Percentiles rank a stretch among this genome's conserved stretches.
phyloP scores from a whole-genome alignment of 2,329 filamentous ascomycete genomes.

The Aspergillus hiratsukae region DNA sequence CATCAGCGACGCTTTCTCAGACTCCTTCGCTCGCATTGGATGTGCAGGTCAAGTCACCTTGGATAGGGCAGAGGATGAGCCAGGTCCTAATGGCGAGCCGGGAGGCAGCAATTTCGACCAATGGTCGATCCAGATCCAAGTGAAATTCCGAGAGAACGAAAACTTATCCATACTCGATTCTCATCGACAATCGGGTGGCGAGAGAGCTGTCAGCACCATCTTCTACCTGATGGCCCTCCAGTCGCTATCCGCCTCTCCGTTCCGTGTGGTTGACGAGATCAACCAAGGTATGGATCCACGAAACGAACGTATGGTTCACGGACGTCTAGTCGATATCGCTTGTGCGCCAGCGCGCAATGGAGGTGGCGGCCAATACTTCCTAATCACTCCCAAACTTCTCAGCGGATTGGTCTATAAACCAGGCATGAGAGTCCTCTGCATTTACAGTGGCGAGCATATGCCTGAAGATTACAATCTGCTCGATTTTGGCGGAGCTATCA shows the following conservation, averaged over 20 bases:
- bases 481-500: conserved; percentile 35
- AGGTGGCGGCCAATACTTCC: conserved; percentile 73
- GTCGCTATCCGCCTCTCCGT: conserved; percentile 85
- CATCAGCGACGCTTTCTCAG: conserved; percentile 86
- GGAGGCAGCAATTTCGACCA: conserved; percentile 74
- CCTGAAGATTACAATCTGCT: conserved; percentile 35
- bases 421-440: conserved; percentile 90
- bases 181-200: conserved; percentile 92
- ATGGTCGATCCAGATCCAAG: conserved; percentile 90
- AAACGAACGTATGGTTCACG: conserved; percentile 97
- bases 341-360: conserved; percentile 55
- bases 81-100: conserved; percentile 26
- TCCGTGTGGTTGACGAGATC: conserved; percentile 98
- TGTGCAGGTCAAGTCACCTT: conserved; percentile 88
- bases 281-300: conserved; percentile 99
- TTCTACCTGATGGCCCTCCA: conserved; percentile 99
- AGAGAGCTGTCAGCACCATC: conserved; percentile 93
- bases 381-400: conserved; percentile 94
- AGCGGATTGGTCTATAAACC: conserved; percentile 78
- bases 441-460: conserved; percentile 75
- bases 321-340: conserved; percentile 96
- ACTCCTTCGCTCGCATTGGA: conserved; percentile 90
- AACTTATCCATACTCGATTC: conserved; percentile 78
- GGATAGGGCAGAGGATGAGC: conserved; percentile 59
- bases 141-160: conserved; percentile 89